Conservation (phyloP, 306 rosid species). For the Ceratonia siliqua region DNA sequence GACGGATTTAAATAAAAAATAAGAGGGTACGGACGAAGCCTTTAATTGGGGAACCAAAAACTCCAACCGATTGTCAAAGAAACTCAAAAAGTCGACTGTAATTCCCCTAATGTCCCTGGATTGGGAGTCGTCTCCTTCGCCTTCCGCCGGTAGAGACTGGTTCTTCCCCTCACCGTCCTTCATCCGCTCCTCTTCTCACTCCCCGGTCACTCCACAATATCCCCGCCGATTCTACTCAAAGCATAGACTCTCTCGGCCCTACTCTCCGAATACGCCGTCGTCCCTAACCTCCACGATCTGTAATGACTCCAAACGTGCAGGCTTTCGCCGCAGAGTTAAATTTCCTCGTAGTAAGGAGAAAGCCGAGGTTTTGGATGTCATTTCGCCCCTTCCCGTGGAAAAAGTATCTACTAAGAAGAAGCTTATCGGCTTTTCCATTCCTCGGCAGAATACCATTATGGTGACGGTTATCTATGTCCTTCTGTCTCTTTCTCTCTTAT, state of each 20-base stretch:
- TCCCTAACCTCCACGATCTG: constrained; percentile 1
- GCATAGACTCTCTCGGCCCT: constrained; percentile 38
- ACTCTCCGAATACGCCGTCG: constrained; percentile 27
- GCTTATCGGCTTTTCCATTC: constrained; percentile 29
- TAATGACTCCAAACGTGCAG: constrained; percentile 31
- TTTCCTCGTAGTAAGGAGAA: constrained; percentile 40
- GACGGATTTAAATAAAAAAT: background rate
- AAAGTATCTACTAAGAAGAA: constrained; percentile 33
- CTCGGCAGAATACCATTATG: constrained; percentile 46
- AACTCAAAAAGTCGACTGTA: background rate
- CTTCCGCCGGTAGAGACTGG: constrained; percentile 70
- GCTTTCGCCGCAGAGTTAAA: constrained; percentile 54
- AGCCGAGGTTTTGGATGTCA: constrained; percentile 25
- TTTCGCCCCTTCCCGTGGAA: constrained; percentile 28
- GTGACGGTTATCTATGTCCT: constrained; percentile 34
- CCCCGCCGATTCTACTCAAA: constrained; percentile 55
- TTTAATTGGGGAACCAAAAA: background rate
- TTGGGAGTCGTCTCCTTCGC: constrained; percentile 50
- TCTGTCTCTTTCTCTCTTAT: background rate
- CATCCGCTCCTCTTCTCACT: constrained; percentile 38
- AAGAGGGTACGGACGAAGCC: background rate
- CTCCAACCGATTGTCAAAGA: background rate
- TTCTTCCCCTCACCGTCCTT: constrained; percentile 76
- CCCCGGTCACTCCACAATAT: constrained; percentile 35
- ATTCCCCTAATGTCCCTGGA: constrained; percentile 27